Evolutionary conservation across 1,284 basidiomycete species (phyloP).

Genomic region (Marasmius tenuissimus): DNA sequence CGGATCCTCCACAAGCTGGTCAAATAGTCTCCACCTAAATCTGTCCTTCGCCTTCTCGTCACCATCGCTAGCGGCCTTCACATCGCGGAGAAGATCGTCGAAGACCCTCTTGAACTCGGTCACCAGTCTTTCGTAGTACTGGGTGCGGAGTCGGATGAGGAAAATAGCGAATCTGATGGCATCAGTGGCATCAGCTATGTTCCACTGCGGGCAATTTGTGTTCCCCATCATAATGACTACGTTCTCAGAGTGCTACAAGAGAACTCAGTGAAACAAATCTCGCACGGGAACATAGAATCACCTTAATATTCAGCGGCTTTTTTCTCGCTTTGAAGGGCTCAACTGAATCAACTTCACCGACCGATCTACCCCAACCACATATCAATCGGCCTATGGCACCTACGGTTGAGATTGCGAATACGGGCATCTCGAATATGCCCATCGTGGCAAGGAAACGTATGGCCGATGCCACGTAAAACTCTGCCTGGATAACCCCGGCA

Average conservation of each 20-base stretch:
- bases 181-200: neutral
- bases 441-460: neutral
- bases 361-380: neutral
- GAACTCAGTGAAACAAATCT: neutral
- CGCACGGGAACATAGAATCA: neutral
- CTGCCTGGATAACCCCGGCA: neutral
- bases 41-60: too few relatives aligned
- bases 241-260: neutral
- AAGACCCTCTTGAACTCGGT: neutral
- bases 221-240: neutral
- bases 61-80: too few relatives aligned
- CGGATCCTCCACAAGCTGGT: too few relatives aligned
- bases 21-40: too few relatives aligned
- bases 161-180: neutral
- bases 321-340: neutral
- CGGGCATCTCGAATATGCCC: neutral
- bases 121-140: neutral
- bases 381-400: neutral
- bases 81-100: too few relatives aligned
- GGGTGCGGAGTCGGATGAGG: neutral
- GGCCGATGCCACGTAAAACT: neutral
- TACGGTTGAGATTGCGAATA: neutral
- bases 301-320: neutral
- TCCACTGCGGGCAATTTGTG: neutral
- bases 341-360: too few relatives aligned